Conservation (phyloP, 768 basidiomycete species). For the Galerina sulciceps region DNA sequence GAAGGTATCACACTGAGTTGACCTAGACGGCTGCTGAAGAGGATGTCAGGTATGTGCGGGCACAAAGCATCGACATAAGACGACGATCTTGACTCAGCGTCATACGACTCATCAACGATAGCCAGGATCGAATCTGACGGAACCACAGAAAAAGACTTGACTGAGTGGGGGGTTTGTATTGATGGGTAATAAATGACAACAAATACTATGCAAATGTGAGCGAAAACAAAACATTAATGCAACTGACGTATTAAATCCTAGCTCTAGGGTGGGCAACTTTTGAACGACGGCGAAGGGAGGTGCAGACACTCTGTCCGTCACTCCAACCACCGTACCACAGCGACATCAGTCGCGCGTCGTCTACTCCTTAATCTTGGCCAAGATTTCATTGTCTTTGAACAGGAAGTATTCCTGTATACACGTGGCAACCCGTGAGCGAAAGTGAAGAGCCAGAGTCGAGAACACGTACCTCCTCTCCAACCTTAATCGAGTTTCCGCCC, state of each 20-base stretch:
- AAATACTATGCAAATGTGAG: slow-evolving; percentile 23
- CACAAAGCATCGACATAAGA: too few species aligned
- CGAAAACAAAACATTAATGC: slow-evolving; percentile 22
- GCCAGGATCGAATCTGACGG: too few species aligned
- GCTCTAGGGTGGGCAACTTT: slow-evolving; percentile 7
- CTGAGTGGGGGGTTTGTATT: slow-evolving; percentile 18
- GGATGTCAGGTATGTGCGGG: too few species aligned
- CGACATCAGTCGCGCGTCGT: not conserved
- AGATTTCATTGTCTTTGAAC: slow-evolving; percentile 93
- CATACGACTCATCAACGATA: too few species aligned
- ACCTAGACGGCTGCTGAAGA: too few species aligned
- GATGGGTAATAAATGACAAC: slow-evolving; percentile 11
- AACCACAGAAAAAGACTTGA: not conserved
- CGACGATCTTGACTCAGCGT: too few species aligned
- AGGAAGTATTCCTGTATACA: slow-evolving; percentile 83
- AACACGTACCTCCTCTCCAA: slow-evolving; percentile 88
- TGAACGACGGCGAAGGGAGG: not conserved
- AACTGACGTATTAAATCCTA: slow-evolving; percentile 19
- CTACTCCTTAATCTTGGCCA: slow-evolving; percentile 95
- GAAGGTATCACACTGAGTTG: too few species aligned
- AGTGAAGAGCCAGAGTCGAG: not conserved
- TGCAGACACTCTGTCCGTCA: not conserved
- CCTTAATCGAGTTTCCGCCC: slow-evolving; percentile 95
- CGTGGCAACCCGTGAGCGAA: slow-evolving; percentile 7
- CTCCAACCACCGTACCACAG: not conserved